Conservation (phyloP, 1,284 basidiomycete genomes). For the Inonotus hispidus region DNA sequence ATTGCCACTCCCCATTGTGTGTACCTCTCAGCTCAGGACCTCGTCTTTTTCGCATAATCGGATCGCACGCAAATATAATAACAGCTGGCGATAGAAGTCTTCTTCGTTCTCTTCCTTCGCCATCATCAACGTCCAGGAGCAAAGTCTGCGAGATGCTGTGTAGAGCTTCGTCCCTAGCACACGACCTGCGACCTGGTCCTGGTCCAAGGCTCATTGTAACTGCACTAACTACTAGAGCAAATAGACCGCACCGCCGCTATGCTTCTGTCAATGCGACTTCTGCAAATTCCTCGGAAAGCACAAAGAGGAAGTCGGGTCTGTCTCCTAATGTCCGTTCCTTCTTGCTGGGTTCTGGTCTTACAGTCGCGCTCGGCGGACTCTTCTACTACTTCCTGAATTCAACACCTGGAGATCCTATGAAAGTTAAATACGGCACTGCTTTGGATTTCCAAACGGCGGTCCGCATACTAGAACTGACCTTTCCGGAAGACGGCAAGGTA, state of each 20-base stretch:
- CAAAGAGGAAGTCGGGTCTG: not conserved
- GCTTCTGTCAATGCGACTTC: not conserved
- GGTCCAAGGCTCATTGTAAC: not conserved
- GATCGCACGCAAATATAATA: conserved; percentile 3
- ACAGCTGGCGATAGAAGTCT: not conserved
- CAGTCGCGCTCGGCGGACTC: conserved; percentile 2
- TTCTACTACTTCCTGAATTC: conserved; percentile 4
- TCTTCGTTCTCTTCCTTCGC: not conserved
- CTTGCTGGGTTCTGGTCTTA: conserved; percentile 5
- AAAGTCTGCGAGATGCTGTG: not conserved
- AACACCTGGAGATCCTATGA: not conserved
- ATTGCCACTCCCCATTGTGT: no score
- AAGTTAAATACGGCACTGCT: conserved; percentile 37
- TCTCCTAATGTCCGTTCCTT: conserved; percentile 5
- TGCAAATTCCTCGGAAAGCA: not conserved
- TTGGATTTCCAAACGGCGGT: conserved; percentile 50
- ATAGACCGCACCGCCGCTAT: not conserved
- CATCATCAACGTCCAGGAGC: not conserved
- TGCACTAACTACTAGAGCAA: not conserved
- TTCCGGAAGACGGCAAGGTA: conserved; percentile 37
- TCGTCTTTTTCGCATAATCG: not conserved
- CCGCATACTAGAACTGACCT: conserved; percentile 37
- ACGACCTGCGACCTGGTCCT: not conserved
- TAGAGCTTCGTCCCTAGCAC: not conserved
- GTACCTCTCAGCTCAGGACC: not conserved